A percentile compares a stretch with the other conserved stretches of the same genome.
phyloP scores from a whole-genome alignment of 2,329 filamentous ascomycete species.

The Calycina marina region DNA sequence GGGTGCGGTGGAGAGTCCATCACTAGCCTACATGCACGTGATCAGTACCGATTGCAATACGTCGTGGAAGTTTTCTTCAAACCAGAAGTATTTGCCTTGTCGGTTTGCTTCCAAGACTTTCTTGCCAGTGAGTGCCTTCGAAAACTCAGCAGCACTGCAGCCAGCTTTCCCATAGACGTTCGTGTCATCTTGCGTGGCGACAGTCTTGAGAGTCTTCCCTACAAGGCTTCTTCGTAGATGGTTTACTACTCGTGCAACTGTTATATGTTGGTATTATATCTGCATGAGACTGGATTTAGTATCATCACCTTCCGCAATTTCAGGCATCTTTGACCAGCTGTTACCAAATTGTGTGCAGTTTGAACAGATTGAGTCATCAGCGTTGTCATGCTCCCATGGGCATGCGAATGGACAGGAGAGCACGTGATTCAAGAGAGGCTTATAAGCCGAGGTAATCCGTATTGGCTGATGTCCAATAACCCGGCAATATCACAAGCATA shows the following conservation, averaged over 20 bases:
- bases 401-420: too few species aligned
- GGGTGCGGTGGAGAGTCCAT: slow-evolving; percentile 68
- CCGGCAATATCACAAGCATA: too few species aligned
- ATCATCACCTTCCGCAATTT: slow-evolving; percentile 42
- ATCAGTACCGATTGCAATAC: slow-evolving; percentile 1
- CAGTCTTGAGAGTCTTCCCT: slow-evolving; percentile 60
- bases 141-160: slow-evolving; percentile 60
- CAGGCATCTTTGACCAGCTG: too few species aligned
- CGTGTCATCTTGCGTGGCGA: slow-evolving; percentile 60
- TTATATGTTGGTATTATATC: neutral
- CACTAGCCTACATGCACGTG: slow-evolving; percentile 40
- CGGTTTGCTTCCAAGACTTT: slow-evolving; percentile 57
- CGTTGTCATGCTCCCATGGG: too few species aligned
- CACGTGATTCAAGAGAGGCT: too few species aligned
- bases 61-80: slow-evolving; percentile 1
- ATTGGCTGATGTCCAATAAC: too few species aligned
- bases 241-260: slow-evolving; percentile 73
- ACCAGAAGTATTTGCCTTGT: slow-evolving; percentile 97
- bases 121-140: slow-evolving; percentile 59
- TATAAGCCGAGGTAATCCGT: too few species aligned
- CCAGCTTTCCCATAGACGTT: slow-evolving; percentile 88
- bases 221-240: slow-evolving; percentile 74
- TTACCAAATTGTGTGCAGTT: too few species aligned
- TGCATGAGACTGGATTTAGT: slow-evolving; percentile 1
- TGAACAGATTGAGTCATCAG: too few species aligned